phyloP scores from a whole-genome alignment of 75 land plant species.

The Pinus tabuliformis region DNA sequence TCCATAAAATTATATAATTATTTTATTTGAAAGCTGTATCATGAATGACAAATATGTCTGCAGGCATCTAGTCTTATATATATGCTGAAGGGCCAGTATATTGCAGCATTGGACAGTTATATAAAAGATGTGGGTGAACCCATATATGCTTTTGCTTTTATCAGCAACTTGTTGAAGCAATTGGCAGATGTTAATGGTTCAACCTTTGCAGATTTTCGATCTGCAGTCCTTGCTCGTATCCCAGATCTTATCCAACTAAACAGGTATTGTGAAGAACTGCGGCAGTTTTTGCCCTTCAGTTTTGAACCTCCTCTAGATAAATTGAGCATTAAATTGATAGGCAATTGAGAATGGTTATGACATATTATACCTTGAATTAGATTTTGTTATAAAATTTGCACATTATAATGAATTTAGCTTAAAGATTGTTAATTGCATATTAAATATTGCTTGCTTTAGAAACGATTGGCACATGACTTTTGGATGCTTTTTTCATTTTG shows the following conservation, averaged over 20 bases:
- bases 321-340: background rate
- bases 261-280: slow-evolving; percentile 45
- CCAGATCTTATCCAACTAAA: slow-evolving; percentile 71
- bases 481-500: background rate
- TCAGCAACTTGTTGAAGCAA: slow-evolving; percentile 44
- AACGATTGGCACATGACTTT: background rate
- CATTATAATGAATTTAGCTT: background rate
- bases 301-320: background rate
- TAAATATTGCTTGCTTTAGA: background rate
- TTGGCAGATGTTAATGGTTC: slow-evolving; percentile 22
- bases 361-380: background rate
- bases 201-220: slow-evolving; percentile 43
- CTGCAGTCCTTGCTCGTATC: slow-evolving; percentile 65
- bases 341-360: background rate
- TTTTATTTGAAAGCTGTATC: background rate
- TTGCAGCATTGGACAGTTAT: slow-evolving; percentile 81
- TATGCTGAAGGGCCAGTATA: slow-evolving; percentile 54
- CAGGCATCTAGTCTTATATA: slow-evolving; percentile 86
- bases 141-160: slow-evolving; percentile 77
- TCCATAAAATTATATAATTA: background rate
- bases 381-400: background rate
- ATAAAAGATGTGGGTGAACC: slow-evolving; percentile 76
- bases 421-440: background rate
- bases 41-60: background rate
- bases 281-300: background rate